Evolutionary conservation across 352 stramenopile genomes (phyloP).

Genomic region (Phytopythium cucurbitacearum): DNA sequence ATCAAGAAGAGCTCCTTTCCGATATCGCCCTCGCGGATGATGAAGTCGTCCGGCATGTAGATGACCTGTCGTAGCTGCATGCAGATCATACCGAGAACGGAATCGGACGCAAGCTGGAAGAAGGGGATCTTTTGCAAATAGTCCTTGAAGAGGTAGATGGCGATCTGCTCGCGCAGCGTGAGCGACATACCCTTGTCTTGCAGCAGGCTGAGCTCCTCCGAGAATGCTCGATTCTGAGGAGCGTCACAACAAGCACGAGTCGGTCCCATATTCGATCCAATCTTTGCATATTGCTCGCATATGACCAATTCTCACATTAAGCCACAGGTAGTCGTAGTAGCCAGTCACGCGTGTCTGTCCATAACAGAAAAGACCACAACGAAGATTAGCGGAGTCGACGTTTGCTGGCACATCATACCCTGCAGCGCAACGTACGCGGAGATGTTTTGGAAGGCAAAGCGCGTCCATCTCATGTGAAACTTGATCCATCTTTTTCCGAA

Average conservation of each 20-base stretch:
- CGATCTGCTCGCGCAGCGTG: conserved; percentile 46
- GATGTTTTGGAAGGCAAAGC: conserved; percentile 40
- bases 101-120: conserved; percentile 58
- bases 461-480: conserved; percentile 66
- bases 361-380: neutral
- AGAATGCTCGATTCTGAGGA: conserved; percentile 46
- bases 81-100: conserved; percentile 64
- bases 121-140: conserved; percentile 68
- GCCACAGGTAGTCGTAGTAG: conserved; percentile 75
- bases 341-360: conserved; percentile 35
- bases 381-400: neutral
- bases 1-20: conserved; percentile 72
- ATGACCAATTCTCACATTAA: conserved; percentile 34
- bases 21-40: conserved; percentile 63
- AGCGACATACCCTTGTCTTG: conserved; percentile 64
- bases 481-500: conserved; percentile 72
- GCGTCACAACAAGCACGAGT: neutral
- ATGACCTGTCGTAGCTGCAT: conserved; percentile 65
- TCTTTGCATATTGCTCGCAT: neutral
- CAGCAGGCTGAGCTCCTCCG: conserved; percentile 50
- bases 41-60: conserved; percentile 60
- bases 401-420: neutral
- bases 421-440: conserved; percentile 25
- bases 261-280: neutral
- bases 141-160: conserved; percentile 70